Evolutionary conservation across 1,139 yeast genomes (phyloP).

Genomic region (Pichia sp.): DNA sequence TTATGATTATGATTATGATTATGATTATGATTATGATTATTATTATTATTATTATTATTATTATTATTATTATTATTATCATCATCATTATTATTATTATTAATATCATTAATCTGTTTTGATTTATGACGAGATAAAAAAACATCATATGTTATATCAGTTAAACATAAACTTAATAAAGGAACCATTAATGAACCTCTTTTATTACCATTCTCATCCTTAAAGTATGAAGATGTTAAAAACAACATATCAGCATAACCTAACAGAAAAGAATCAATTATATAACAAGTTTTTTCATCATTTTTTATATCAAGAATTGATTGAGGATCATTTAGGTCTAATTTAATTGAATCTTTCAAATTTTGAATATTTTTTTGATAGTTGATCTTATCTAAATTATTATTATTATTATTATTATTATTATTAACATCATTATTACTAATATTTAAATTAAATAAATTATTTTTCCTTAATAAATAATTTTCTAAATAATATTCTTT

Average conservation of each 20-base stretch:
- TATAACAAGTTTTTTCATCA: constrained; percentile 47
- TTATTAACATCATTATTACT: no score
- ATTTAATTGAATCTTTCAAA: not conserved
- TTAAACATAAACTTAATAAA: constrained; percentile 59
- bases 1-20: not conserved
- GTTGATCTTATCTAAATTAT: no score
- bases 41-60: no score
- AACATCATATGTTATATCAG: constrained; percentile 40
- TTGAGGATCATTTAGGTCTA: constrained; percentile 7
- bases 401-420: no score
- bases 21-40: not conserved
- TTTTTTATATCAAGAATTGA: constrained; percentile 19
- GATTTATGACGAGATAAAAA: not conserved
- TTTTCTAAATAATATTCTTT: constrained; percentile 5
- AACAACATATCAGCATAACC: constrained; percentile 80
- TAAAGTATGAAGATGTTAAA: constrained; percentile 65
- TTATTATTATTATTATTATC: no score
- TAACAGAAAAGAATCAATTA: constrained; percentile 56
- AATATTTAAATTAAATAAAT: no score
- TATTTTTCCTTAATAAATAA: not conserved
- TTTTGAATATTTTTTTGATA: not conserved
- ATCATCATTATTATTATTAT: not conserved
- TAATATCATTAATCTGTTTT: not conserved
- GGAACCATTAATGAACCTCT: constrained; percentile 79
- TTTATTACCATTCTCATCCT: constrained; percentile 70